These are phyloP conservation scores for Actinomortierella wolfii DNA, from an alignment of 371 early-diverging fungal genomes.

Conservation along the genomic window DNA sequence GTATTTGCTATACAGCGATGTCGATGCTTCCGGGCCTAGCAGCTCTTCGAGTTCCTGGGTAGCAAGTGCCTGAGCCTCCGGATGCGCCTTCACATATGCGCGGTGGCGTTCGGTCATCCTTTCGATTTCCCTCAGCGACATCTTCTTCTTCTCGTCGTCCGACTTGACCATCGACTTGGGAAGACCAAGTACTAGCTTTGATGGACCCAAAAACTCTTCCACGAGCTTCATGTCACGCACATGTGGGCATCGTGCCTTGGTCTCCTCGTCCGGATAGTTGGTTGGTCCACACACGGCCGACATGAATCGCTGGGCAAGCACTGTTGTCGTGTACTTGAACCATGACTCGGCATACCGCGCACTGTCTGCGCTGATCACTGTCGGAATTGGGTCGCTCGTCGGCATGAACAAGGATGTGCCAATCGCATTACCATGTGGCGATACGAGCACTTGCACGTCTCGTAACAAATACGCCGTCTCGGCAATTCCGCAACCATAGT, in stretches of 20 bases:
- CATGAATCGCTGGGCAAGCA: conserved; percentile 52
- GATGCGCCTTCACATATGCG: conserved; percentile 1
- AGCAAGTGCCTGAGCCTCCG: conserved; percentile 12
- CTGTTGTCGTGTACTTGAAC: conserved; percentile 55
- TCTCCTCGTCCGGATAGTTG: conserved; percentile 38
- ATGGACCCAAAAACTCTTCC: background rate
- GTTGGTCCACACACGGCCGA: conserved; percentile 39
- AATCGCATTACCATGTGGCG: conserved; percentile 52
- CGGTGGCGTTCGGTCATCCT: background rate
- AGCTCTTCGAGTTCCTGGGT: conserved; percentile 12
- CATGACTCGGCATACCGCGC: conserved; percentile 51
- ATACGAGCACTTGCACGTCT: conserved; percentile 50
- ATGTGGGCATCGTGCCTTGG: conserved; percentile 15
- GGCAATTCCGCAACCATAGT: conserved; percentile 50
- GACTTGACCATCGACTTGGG: conserved; percentile 14
- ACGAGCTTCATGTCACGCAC: conserved; percentile 8
- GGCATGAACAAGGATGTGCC: conserved; percentile 57
- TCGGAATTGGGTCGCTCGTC: conserved; percentile 11
- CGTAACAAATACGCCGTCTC: conserved; percentile 51
- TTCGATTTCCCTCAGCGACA: background rate
- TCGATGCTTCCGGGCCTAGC: conserved; percentile 5
- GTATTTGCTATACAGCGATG: conserved; percentile 10
- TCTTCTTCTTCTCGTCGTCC: conserved; percentile 5
- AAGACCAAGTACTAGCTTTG: conserved; percentile 8
- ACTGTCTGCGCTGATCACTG: conserved; percentile 47